A percentile compares a stretch with the other conserved stretches of the same genome.
Evolutionary conservation across 257 asterid species (phyloP).

Genomic region (Jaltomata sinuosa): DNA sequence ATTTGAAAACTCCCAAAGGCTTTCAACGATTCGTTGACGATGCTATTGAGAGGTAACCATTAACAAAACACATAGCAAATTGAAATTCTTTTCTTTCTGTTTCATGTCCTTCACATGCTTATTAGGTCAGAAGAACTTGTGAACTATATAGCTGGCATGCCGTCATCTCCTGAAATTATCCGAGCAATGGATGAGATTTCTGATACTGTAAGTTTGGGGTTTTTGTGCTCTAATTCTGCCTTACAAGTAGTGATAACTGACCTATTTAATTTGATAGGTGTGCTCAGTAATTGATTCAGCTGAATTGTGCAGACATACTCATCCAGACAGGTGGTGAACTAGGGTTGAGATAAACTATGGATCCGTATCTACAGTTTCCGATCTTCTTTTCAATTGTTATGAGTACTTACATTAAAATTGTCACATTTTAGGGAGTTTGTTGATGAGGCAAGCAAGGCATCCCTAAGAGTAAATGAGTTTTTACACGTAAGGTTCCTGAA

Average conservation of each 20-base stretch:
- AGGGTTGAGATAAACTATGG: not conserved
- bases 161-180: conserved; percentile 66
- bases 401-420: not conserved
- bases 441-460: conserved; percentile 83
- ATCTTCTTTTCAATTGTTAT: not conserved
- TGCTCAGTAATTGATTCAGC: conserved; percentile 92
- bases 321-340: conserved; percentile 73
- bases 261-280: conserved; percentile 44
- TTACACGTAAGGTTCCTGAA: conserved; percentile 80
- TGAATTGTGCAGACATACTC: conserved; percentile 90
- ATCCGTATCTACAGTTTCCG: not conserved
- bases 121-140: conserved; percentile 84
- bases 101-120: not conserved
- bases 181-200: conserved; percentile 89
- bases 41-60: conserved; percentile 67
- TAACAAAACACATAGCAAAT: not conserved
- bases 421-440: conserved; percentile 51
- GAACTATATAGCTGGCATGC: conserved; percentile 61
- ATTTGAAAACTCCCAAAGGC: conserved; percentile 74
- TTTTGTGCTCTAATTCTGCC: not conserved
- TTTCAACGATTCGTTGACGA: conserved; percentile 91
- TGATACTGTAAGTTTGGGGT: conserved; percentile 50
- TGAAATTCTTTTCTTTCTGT: not conserved
- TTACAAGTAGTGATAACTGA: not conserved
- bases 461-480: conserved; percentile 68